Percentiles rank a stretch among this genome's conserved stretches.
These are phyloP conservation scores for Pelargonium citronellum DNA, from an alignment of 441 rosid genomes.

Conservation along the genomic window DNA sequence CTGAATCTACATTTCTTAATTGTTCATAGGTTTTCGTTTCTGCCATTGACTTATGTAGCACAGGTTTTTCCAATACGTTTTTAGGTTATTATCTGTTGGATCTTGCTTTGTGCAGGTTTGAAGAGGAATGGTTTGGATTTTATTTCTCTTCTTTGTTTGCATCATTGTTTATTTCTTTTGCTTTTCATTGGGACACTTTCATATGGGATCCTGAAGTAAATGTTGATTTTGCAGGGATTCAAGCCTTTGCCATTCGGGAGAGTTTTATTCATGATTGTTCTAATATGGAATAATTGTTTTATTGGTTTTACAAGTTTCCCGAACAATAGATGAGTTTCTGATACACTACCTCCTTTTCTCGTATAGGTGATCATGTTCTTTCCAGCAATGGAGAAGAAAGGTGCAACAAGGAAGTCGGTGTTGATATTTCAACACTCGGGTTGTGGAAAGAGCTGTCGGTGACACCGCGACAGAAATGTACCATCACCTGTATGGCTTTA, in stretches of 20 bases:
- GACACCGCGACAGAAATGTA: too few relatives aligned
- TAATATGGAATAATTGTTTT: conserved; percentile 23
- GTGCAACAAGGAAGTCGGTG: neutral
- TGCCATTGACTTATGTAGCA: conserved; percentile 28
- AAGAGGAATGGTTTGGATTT: conserved; percentile 17
- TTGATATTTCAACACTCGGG: neutral
- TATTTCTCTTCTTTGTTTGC: conserved; percentile 14
- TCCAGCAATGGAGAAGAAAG: conserved; percentile 4
- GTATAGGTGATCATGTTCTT: conserved; percentile 26
- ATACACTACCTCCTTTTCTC: conserved; percentile 10
- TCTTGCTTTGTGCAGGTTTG: conserved; percentile 30
- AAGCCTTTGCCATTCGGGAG: conserved; percentile 45
- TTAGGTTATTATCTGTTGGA: conserved; percentile 22
- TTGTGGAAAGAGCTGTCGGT: neutral
- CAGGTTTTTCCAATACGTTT: conserved; percentile 25
- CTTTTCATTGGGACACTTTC: conserved; percentile 26
- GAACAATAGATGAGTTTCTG: conserved; percentile 12
- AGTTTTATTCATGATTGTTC: conserved; percentile 28
- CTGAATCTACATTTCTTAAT: neutral
- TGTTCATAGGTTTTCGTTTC: conserved; percentile 14
- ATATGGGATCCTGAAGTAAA: conserved; percentile 32
- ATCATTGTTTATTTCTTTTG: conserved; percentile 15
- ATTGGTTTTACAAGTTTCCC: conserved; percentile 12
- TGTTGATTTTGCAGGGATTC: conserved; percentile 71
- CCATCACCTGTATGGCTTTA: too few relatives aligned